Evolutionary conservation across 75 land plant species (phyloP).

Genomic region (Chamaecyparis obtusa): DNA sequence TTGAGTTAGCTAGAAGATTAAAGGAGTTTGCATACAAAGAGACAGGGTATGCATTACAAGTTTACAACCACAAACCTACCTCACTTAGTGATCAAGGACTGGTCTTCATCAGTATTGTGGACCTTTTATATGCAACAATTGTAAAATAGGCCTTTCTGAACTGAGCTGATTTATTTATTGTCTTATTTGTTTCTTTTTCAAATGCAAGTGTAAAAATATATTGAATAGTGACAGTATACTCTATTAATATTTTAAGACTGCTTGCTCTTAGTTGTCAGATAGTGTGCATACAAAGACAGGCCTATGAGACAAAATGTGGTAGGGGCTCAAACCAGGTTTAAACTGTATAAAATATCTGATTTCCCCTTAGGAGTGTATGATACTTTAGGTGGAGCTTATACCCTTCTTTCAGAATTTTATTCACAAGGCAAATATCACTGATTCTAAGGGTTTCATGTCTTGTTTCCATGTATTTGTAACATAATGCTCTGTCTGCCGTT

Average conservation of each 20-base stretch:
- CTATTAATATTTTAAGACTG: not conserved
- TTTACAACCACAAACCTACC: not conserved
- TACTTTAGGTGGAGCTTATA: not conserved
- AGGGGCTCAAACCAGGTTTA: not conserved
- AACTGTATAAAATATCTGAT: not conserved
- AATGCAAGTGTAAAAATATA: not conserved
- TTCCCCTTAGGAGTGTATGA: not conserved
- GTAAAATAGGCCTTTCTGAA: not conserved
- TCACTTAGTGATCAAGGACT: not conserved
- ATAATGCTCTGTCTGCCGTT: not conserved
- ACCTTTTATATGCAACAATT: not conserved
- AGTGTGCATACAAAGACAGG: not conserved
- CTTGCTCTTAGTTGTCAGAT: not conserved
- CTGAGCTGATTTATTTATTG: not conserved
- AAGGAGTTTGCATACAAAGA: slow-evolving; percentile 91
- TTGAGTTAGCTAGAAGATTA: slow-evolving; percentile 86
- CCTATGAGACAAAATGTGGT: not conserved
- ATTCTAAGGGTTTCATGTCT: not conserved
- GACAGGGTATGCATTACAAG: slow-evolving; percentile 64
- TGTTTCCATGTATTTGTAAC: not conserved
- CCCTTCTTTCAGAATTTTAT: not conserved
- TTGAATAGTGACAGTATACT: not conserved
- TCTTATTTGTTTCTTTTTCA: not conserved
- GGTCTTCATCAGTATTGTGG: not conserved
- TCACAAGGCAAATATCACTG: not conserved